Evolutionary conservation across 2,329 filamentous ascomycete species (phyloP).

Genomic region (Aspergillus alliaceus): DNA sequence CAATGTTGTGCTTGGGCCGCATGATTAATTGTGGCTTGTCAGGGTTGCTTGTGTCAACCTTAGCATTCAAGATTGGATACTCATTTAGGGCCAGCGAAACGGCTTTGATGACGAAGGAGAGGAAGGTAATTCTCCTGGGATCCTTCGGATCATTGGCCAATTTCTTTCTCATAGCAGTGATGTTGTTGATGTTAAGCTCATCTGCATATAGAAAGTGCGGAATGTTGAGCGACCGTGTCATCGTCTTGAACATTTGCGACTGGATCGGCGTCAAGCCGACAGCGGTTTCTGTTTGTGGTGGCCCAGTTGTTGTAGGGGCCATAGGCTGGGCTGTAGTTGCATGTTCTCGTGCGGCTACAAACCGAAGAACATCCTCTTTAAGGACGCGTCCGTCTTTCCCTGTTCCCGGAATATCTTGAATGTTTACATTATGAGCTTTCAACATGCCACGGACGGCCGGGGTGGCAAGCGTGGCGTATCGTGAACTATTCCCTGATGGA

Average conservation of each 20-base stretch:
- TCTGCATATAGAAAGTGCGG: constrained; percentile 96
- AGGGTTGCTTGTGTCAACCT: constrained; percentile 65
- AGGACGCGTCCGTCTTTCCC: constrained; percentile 87
- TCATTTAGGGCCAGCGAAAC: constrained; percentile 79
- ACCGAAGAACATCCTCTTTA: constrained; percentile 86
- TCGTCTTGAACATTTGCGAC: constrained; percentile 93
- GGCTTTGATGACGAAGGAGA: constrained; percentile 95
- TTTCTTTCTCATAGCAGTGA: constrained; percentile 70
- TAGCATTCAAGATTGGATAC: constrained; percentile 84
- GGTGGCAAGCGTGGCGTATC: constrained; percentile 76
- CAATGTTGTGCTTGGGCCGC: constrained; percentile 88
- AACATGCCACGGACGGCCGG: constrained; percentile 87
- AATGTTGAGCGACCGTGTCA: constrained; percentile 88
- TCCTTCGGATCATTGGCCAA: constrained; percentile 63
- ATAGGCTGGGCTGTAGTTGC: constrained; percentile 20
- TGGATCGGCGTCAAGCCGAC: constrained; percentile 76
- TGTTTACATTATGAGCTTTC: constrained; percentile 76
- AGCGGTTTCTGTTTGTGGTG: constrained; percentile 64
- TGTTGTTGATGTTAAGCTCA: constrained; percentile 76
- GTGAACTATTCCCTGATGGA: constrained; percentile 44
- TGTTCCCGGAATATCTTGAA: constrained; percentile 76
- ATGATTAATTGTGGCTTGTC: constrained; percentile 73
- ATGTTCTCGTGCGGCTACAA: constrained; percentile 57
- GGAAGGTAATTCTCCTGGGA: constrained; percentile 74
- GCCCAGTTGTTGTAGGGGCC: constrained; percentile 38